Base-by-base conservation (phyloP, 441 rosid species). In the Bocquillonia castaneifolia region DNA sequence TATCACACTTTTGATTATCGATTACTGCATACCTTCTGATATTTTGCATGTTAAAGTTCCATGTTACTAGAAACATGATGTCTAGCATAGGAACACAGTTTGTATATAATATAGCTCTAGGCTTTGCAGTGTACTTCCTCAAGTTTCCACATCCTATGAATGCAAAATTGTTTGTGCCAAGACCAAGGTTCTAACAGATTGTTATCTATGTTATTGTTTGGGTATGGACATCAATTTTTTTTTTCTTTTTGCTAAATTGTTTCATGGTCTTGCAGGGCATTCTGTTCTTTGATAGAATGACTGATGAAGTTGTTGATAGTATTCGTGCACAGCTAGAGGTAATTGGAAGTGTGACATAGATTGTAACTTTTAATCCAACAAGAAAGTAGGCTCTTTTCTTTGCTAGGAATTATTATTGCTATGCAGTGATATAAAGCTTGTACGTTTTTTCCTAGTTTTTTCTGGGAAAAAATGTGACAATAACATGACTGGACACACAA, bases 251-350 rank as follows among this genome's bases (percentile, higher is more conserved):
- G 66, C 54, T 58, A 44, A 72, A 53, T 48, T 28, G 29, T 63
- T 31, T 75, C 72, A 28, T 80, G 56, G 69, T 77, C 75, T 48
- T 77, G 68, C 91, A 93, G 95, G 96, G 99, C 25, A 69, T 86
- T 81, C 79, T 93, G 73, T 93, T 91, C 83, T 89, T 88, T 37
- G 95, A 88, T 74, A 85, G 85, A 86, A 91, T 91, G 96, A 81
- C 88, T 15, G 93, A 83, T 42, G 88, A 87, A 66, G 95, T 93
- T 80, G 83, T 91, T 71, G 91, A 89, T 60, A 72, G 76, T 67
- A 89, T 93, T 71, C 81, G 70, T 18, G 69, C 63, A 56, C 80
- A 84, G 72, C 83, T 93, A 74, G 84, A 89, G 90, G 97, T 93
- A 71, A 77, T 82, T 78, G 39, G 37, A 76, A 52, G 48, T 59